Conservation (phyloP, 495 filamentous ascomycete species). For the Melanomma pulvis-pyrius region DNA sequence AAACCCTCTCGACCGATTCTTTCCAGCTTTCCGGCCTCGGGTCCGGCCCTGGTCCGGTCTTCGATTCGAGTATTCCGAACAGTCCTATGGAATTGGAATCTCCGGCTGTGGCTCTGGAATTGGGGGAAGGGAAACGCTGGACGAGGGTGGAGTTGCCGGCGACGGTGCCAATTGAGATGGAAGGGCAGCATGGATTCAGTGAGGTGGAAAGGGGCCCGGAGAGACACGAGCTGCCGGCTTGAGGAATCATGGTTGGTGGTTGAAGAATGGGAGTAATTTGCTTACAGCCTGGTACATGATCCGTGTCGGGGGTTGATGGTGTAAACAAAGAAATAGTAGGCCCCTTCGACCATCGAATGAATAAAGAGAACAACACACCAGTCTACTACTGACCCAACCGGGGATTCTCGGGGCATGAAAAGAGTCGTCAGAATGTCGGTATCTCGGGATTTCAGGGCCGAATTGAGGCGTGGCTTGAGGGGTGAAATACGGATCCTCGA, state of each 20-base stretch:
- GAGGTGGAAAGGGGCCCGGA: slow-evolving; percentile 4
- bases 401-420: too few species aligned
- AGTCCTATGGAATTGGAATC: slow-evolving; percentile 16
- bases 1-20: background rate
- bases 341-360: too few species aligned
- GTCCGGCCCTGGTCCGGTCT: background rate
- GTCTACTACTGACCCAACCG: too few species aligned
- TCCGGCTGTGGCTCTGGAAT: background rate
- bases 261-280: too few species aligned
- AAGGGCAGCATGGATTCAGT: slow-evolving; percentile 11
- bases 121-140: background rate
- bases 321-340: too few species aligned
- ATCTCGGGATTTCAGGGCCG: too few species aligned
- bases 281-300: too few species aligned
- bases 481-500: too few species aligned
- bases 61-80: background rate
- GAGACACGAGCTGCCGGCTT: slow-evolving; percentile 10
- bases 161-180: slow-evolving; percentile 7
- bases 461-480: too few species aligned
- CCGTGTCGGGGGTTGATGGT: too few species aligned
- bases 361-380: too few species aligned
- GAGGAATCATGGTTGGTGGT: background rate
- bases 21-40: background rate
- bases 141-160: background rate
- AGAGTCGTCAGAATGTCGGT: too few species aligned